These are phyloP conservation scores for Cryptococcus amylolentus DNA, from an alignment of 1,284 basidiomycete species.

Conservation along the genomic window DNA sequence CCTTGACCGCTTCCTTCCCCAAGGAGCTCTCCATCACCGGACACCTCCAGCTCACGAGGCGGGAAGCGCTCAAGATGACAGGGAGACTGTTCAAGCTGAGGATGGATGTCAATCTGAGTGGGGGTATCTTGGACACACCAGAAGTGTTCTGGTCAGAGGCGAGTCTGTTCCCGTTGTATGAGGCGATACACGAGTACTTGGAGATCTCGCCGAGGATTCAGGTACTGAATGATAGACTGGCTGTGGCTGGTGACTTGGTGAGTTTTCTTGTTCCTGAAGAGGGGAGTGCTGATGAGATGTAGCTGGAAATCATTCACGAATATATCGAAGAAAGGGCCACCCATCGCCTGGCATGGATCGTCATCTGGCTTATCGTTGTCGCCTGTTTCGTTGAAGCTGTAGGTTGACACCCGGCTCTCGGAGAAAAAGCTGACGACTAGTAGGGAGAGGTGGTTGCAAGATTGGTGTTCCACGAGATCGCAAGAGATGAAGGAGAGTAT, in stretches of 20 bases:
- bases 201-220: conserved; percentile 82
- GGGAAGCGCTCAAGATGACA: conserved; percentile 76
- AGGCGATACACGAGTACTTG: conserved; percentile 91
- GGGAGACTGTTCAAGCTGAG: conserved; percentile 83
- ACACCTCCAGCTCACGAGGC: conserved; percentile 69
- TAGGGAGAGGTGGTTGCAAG: conserved; percentile 80
- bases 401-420: conserved; percentile 3
- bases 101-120: conserved; percentile 85
- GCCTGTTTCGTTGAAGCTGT: conserved; percentile 63
- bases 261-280: conserved; percentile 31
- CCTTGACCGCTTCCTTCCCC: conserved; percentile 77
- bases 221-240: conserved; percentile 82
- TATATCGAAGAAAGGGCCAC: conserved; percentile 87
- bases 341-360: conserved; percentile 91
- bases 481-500: conserved; percentile 29
- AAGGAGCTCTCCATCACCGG: conserved; percentile 78
- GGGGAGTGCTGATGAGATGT: neutral
- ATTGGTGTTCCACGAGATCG: conserved; percentile 57
- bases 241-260: conserved; percentile 82
- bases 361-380: conserved; percentile 89
- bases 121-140: conserved; percentile 87
- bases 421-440: neutral
- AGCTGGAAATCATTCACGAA: conserved; percentile 90
- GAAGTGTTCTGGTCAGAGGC: conserved; percentile 96
- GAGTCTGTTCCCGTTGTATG: conserved; percentile 80